A percentile compares a stretch with the other conserved stretches of the same genome.
Evolutionary conservation across 108 stramenopile genomes (phyloP).

Genomic region (Pseudonitzschia delicatissima): DNA sequence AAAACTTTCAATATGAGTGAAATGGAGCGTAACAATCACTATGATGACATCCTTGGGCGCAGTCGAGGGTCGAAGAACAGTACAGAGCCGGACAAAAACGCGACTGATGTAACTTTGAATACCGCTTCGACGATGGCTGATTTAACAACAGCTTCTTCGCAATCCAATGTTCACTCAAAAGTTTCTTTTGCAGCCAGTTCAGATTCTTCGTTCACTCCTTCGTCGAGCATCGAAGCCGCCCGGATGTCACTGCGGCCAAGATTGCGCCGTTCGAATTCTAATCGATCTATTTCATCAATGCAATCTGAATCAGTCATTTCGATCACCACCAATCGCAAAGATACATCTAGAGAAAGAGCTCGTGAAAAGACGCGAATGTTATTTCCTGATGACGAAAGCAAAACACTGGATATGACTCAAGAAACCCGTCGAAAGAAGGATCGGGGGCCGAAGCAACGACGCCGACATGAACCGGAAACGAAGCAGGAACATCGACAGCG

Average conservation of each 20-base stretch:
- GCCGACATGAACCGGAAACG: not conserved
- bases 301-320: slow-evolving; percentile 8
- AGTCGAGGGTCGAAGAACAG: not conserved
- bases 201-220: not conserved
- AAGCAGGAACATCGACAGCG: slow-evolving; percentile 6
- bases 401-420: not conserved
- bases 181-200: too few relatives aligned
- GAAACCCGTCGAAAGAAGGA: not conserved
- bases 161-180: not conserved
- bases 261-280: slow-evolving; percentile 5
- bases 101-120: not conserved
- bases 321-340: not conserved
- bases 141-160: not conserved
- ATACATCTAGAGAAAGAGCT: not conserved
- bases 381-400: not conserved
- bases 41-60: not conserved
- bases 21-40: not conserved
- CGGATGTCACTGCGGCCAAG: slow-evolving; percentile 10
- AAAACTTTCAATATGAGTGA: not conserved
- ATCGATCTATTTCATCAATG: slow-evolving; percentile 3
- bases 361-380: not conserved
- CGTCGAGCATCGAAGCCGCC: slow-evolving; percentile 5
- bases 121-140: not conserved
- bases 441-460: not conserved
- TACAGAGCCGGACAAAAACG: not conserved